These are phyloP conservation scores for Laguncularia racemosa DNA, from an alignment of 345 rosid genomes.

Conservation along the genomic window DNA sequence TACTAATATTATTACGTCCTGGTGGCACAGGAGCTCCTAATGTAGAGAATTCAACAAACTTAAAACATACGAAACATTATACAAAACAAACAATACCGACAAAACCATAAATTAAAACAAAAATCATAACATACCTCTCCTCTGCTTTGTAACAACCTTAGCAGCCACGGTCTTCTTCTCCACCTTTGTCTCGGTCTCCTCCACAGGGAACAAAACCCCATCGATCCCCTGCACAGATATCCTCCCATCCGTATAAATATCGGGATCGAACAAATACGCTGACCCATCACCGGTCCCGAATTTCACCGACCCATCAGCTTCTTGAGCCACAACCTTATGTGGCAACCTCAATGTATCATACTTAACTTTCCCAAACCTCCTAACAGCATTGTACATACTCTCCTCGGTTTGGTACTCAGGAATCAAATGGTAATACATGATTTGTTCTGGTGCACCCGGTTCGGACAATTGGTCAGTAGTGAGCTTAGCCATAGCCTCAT, in stretches of 20 bases:
- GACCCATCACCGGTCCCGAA: slow-evolving; percentile 37
- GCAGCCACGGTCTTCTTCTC: slow-evolving; percentile 8
- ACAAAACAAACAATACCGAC: background rate
- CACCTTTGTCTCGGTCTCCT: slow-evolving; percentile 13
- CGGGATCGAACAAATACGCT: slow-evolving; percentile 46
- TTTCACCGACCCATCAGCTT: slow-evolving; percentile 50
- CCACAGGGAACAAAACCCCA: slow-evolving; percentile 35
- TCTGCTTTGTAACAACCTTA: slow-evolving; percentile 24
- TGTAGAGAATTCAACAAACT: too few relatives aligned
- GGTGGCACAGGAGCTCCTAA: too few relatives aligned
- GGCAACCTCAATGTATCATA: slow-evolving; percentile 45
- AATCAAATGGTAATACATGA: slow-evolving; percentile 39
- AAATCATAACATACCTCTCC: slow-evolving; percentile 34
- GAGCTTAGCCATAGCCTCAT: slow-evolving; percentile 54
- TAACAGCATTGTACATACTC: slow-evolving; percentile 49
- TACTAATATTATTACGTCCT: too few relatives aligned
- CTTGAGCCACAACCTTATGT: slow-evolving; percentile 39
- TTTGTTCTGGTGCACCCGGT: slow-evolving; percentile 54
- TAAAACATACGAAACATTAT: too few relatives aligned
- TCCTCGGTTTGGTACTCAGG: slow-evolving; percentile 62
- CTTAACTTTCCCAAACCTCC: slow-evolving; percentile 39
- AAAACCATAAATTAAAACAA: background rate
- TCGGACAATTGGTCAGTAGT: slow-evolving; percentile 45
- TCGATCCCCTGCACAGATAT: slow-evolving; percentile 48
- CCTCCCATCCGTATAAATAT: slow-evolving; percentile 46